Percentiles rank a stretch among this genome's conserved stretches.
Conservation (phyloP, 192 early-diverging fungal species). For the Rhizophlyctis rosea region DNA sequence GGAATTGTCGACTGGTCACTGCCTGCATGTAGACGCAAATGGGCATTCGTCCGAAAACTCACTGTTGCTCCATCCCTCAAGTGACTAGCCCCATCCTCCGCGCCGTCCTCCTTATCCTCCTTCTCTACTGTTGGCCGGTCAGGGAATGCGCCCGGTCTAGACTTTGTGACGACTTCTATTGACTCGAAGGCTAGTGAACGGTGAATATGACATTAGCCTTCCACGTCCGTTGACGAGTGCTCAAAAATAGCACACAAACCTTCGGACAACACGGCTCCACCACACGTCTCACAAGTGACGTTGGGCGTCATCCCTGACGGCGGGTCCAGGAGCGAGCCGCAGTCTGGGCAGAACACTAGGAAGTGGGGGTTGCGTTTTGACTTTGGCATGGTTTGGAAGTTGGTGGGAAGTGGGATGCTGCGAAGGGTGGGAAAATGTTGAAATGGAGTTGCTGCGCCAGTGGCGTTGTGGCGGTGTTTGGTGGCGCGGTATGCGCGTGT, state of each 20-base stretch:
- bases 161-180: constrained; percentile 77
- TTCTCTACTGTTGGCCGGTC: constrained; percentile 29
- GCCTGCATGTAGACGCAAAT: neutral
- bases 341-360: constrained; percentile 87
- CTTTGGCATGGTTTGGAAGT: no score
- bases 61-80: constrained; percentile 45
- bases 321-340: constrained; percentile 87
- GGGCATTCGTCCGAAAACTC: neutral
- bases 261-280: constrained; percentile 57
- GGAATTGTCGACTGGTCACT: no score
- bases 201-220: neutral
- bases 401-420: no score
- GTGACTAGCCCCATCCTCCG: constrained; percentile 24
- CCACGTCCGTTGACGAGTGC: neutral
- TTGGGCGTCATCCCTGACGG: constrained; percentile 67
- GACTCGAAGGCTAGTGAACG: constrained; percentile 64
- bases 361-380: constrained; percentile 32
- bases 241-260: constrained; percentile 33
- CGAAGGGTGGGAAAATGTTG: no score
- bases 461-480: no score
- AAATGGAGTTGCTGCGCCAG: no score
- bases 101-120: constrained; percentile 8
- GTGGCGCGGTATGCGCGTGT: no score
- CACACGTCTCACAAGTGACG: constrained; percentile 81
- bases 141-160: constrained; percentile 73